Evolutionary conservation across 805 yeast species (phyloP).

Genomic region (Candida taoyuanica): DNA sequence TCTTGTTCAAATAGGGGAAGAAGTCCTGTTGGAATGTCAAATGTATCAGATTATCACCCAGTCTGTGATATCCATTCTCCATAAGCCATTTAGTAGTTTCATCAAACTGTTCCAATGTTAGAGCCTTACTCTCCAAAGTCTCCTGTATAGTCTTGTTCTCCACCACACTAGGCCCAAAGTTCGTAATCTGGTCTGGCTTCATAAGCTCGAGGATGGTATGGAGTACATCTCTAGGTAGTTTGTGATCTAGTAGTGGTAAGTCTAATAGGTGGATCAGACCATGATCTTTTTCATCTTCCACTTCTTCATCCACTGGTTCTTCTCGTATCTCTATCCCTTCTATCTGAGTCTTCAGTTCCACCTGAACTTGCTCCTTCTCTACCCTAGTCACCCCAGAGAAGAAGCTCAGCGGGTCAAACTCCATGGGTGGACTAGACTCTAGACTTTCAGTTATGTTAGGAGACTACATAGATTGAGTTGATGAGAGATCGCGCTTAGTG

Average conservation of each 20-base stretch:
- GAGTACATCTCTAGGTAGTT: slow-evolving; percentile 46
- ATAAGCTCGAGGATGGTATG: slow-evolving; percentile 43
- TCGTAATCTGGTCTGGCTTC: slow-evolving; percentile 44
- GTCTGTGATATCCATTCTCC: slow-evolving; percentile 31
- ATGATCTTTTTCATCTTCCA: slow-evolving; percentile 20
- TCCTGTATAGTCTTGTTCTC: slow-evolving; percentile 10
- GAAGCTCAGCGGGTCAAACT: slow-evolving; percentile 35
- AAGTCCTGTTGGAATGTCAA: slow-evolving; percentile 34
- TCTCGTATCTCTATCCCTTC: too few species aligned
- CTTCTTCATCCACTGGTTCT: slow-evolving; percentile 1
- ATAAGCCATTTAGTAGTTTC: slow-evolving; percentile 42
- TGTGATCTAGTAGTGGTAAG: slow-evolving; percentile 44
- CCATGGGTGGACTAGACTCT: slow-evolving; percentile 2
- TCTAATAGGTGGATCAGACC: slow-evolving; percentile 50
- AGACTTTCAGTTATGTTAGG: not conserved
- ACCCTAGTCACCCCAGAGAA: slow-evolving; percentile 17
- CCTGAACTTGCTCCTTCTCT: too few species aligned
- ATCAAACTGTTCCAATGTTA: slow-evolving; percentile 26
- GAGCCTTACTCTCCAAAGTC: slow-evolving; percentile 32
- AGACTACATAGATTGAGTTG: not conserved
- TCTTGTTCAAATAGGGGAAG: slow-evolving; percentile 44
- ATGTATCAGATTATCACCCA: slow-evolving; percentile 27
- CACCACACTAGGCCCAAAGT: slow-evolving; percentile 36
- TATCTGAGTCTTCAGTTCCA: too few species aligned
- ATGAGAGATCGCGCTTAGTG: too few species aligned